phyloP scores from a whole-genome alignment of 805 yeast species.

The Metschnikowia reukaufii region DNA sequence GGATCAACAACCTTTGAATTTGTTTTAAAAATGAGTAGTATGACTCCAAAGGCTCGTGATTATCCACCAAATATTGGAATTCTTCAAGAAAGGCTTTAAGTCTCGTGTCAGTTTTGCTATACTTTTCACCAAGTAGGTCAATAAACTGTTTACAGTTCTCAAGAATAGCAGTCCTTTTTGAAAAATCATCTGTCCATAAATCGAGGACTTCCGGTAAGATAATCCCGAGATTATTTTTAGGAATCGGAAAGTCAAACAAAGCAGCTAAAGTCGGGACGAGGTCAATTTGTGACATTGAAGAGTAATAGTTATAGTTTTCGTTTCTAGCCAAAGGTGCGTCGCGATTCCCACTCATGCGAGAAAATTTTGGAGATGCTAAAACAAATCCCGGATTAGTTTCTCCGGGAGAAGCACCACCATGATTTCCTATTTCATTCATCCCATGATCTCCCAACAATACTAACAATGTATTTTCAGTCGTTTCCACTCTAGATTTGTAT shows the following conservation, averaged over 20 bases:
- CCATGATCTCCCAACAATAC: constrained; percentile 93
- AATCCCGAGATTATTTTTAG: constrained; percentile 73
- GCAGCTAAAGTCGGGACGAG: constrained; percentile 68
- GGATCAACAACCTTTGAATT: constrained; percentile 53
- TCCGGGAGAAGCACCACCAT: constrained; percentile 92
- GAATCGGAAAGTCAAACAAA: constrained; percentile 63
- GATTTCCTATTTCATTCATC: constrained; percentile 93
- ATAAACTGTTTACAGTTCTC: constrained; percentile 62
- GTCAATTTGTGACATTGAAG: constrained; percentile 63
- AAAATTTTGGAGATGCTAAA: constrained; percentile 63
- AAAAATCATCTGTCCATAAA: constrained; percentile 43
- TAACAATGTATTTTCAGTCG: constrained; percentile 51
- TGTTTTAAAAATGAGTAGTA: constrained; percentile 39
- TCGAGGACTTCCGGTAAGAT: constrained; percentile 57
- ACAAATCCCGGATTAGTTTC: constrained; percentile 87
- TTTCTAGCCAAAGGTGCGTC: constrained; percentile 41
- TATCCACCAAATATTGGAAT: constrained; percentile 7
- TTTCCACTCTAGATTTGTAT: constrained; percentile 31
- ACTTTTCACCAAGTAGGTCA: constrained; percentile 45
- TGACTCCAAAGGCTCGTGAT: constrained; percentile 17
- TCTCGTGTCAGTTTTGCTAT: constrained; percentile 20
- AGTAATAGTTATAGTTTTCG: constrained; percentile 53
- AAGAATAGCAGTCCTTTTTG: constrained; percentile 36
- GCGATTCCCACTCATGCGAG: constrained; percentile 17
- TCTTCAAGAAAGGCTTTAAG: constrained; percentile 17